A percentile compares a stretch with the other conserved stretches of the same genome.
phyloP scores from a whole-genome alignment of 345 rosid species.

The Ceriops zippeliana region DNA sequence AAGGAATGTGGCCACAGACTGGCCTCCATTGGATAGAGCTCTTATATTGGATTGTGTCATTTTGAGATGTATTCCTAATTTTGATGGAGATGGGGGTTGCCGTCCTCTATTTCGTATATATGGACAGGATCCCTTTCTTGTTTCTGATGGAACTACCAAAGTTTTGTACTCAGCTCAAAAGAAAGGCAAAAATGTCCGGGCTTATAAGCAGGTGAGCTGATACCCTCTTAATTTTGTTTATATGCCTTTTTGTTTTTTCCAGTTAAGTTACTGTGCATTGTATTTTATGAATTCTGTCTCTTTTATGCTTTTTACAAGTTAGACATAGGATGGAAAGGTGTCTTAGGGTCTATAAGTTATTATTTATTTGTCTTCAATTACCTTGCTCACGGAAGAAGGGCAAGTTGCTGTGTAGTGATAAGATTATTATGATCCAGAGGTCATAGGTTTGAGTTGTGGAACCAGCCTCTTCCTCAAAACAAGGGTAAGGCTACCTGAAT shows the following conservation, averaged over 20 bases:
- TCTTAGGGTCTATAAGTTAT: too few species aligned
- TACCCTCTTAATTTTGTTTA: constrained; percentile 1
- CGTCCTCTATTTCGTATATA: constrained; percentile 79
- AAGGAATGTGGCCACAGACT: constrained; percentile 77
- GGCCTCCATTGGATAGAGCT: constrained; percentile 95
- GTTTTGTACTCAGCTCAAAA: constrained; percentile 58
- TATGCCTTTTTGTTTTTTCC: background rate
- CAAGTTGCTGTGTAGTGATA: too few species aligned
- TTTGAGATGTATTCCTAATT: constrained; percentile 67
- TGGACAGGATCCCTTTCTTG: constrained; percentile 80
- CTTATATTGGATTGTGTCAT: constrained; percentile 86
- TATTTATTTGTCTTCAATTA: too few species aligned
- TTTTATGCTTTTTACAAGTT: too few species aligned
- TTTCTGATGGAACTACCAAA: constrained; percentile 53
- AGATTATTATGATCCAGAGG: too few species aligned
- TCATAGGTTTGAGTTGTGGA: too few species aligned
- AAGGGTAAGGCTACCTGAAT: too few species aligned
- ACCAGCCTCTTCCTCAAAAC: too few species aligned
- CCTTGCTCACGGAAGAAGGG: too few species aligned
- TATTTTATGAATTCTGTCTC: background rate
- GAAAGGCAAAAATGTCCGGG: constrained; percentile 53
- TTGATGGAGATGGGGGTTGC: constrained; percentile 72
- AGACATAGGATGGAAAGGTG: too few species aligned
- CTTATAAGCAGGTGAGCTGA: constrained; percentile 71
- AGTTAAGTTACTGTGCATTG: background rate